Evolutionary conservation across 176 grass and related monocot species (phyloP).

Genomic region (Carex parvula): DNA sequence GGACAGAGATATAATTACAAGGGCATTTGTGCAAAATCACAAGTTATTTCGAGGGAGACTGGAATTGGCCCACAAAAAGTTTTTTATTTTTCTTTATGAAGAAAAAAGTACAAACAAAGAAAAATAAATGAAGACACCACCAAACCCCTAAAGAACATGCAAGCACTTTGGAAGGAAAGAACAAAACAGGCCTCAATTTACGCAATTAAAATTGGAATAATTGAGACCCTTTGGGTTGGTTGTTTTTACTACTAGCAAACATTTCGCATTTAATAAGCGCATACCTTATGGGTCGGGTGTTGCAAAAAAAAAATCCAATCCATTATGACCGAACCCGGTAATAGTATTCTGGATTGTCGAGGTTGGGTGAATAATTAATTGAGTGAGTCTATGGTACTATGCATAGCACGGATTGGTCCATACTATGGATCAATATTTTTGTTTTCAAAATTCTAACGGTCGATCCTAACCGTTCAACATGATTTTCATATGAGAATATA

Average conservation of each 20-base stretch:
- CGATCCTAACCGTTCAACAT: too few species aligned
- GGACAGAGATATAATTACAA: not conserved
- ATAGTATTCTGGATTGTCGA: not conserved
- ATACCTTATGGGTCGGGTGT: not conserved
- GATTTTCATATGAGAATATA: too few species aligned
- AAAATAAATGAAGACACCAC: slow-evolving; percentile 3
- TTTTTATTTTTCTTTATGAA: not conserved
- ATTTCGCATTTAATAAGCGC: not conserved
- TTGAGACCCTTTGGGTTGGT: not conserved
- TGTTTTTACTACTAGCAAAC: not conserved
- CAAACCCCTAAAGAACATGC: slow-evolving; percentile 20
- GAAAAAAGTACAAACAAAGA: not conserved
- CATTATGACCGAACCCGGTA: not conserved
- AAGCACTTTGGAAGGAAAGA: slow-evolving; percentile 10
- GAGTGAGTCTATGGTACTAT: too few species aligned
- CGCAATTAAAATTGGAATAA: slow-evolving; percentile 18
- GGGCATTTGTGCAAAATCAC: not conserved
- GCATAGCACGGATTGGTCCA: too few species aligned
- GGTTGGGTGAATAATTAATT: too few species aligned
- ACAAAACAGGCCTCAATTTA: slow-evolving; percentile 25
- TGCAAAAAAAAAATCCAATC: not conserved
- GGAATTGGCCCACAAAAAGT: not conserved
- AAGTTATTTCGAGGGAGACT: not conserved
- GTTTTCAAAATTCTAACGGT: too few species aligned
- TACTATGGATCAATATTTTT: too few species aligned